Percentiles rank a stretch among this genome's conserved stretches.
Evolutionary conservation across 225 moss, liverwort and hornwort species (phyloP).

Genomic region (Straminergon stramineum): DNA sequence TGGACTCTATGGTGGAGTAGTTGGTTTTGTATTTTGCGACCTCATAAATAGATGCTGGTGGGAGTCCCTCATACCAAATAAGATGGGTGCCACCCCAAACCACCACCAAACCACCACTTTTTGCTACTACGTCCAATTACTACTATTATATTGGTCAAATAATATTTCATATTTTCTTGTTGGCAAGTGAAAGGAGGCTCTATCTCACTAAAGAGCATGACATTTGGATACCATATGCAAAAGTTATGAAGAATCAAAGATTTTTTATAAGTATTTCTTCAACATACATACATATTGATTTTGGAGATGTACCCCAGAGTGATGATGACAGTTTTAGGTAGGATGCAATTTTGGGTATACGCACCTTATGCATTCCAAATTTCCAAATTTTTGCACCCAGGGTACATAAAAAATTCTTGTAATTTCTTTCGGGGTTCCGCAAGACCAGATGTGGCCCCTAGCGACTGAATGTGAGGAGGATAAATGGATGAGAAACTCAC

Average conservation of each 20-base stretch:
- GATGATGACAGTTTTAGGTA: too few species aligned
- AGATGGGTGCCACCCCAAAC: fast-evolving
- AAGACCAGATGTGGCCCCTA: background rate
- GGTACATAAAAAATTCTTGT: background rate
- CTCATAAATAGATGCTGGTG: too few species aligned
- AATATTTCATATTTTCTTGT: background rate
- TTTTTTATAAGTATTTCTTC: background rate
- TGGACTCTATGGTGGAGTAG: fast-evolving
- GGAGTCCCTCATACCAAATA: background rate
- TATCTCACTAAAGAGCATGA: fast-evolving
- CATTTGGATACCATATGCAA: background rate
- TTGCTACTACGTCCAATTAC: fast-evolving
- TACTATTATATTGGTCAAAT: background rate
- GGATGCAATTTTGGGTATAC: too few species aligned
- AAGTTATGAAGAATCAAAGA: background rate
- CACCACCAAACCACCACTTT: fast-evolving
- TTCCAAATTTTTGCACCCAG: background rate
- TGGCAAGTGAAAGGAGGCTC: background rate
- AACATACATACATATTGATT: background rate
- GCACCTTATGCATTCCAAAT: background rate
- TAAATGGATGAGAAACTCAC: background rate
- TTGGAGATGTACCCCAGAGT: background rate
- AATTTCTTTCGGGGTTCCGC: background rate
- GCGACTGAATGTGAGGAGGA: background rate
- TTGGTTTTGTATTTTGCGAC: too few species aligned